Percentiles rank a stretch among this genome's conserved stretches.
These are phyloP conservation scores for Kwoniella europaea DNA, from an alignment of 768 basidiomycete species.

Conservation along the genomic window DNA sequence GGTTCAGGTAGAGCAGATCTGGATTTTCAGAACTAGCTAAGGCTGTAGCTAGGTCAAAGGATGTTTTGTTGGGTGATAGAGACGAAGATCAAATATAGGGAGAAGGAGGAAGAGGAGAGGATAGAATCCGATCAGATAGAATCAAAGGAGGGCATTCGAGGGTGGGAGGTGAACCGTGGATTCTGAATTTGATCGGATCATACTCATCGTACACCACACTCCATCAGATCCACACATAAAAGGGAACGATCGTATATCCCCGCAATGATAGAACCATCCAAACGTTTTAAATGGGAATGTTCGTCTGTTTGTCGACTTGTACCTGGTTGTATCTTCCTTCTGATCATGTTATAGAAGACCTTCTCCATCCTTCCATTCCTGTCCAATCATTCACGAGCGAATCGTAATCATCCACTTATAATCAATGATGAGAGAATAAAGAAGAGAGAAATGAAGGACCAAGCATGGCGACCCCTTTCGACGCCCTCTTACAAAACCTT, in stretches of 20 bases:
- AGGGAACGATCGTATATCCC: neutral
- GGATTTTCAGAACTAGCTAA: neutral
- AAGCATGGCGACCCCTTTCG: neutral
- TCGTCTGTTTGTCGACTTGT: neutral
- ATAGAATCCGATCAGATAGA: neutral
- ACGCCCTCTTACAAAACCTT: neutral
- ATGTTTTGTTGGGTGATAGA: neutral
- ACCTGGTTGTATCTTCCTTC: neutral
- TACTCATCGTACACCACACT: too few relatives aligned
- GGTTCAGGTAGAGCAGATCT: conserved; percentile 1
- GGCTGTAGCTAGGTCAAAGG: neutral
- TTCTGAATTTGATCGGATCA: too few relatives aligned
- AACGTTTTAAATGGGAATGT: neutral
- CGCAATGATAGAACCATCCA: neutral
- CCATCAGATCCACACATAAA: neutral
- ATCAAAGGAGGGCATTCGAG: neutral
- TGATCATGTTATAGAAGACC: neutral
- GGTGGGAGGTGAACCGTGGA: too few relatives aligned
- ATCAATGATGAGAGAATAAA: too few relatives aligned
- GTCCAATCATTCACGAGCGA: too few relatives aligned
- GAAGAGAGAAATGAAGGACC: neutral
- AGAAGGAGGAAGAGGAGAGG: neutral
- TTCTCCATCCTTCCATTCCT: too few relatives aligned
- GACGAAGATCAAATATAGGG: neutral
- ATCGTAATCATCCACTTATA: too few relatives aligned